A percentile compares a stretch with the other conserved stretches of the same genome.
Evolutionary conservation across 2,329 filamentous ascomycete genomes (phyloP).

Genomic region (Fusarium tjaetaba): DNA sequence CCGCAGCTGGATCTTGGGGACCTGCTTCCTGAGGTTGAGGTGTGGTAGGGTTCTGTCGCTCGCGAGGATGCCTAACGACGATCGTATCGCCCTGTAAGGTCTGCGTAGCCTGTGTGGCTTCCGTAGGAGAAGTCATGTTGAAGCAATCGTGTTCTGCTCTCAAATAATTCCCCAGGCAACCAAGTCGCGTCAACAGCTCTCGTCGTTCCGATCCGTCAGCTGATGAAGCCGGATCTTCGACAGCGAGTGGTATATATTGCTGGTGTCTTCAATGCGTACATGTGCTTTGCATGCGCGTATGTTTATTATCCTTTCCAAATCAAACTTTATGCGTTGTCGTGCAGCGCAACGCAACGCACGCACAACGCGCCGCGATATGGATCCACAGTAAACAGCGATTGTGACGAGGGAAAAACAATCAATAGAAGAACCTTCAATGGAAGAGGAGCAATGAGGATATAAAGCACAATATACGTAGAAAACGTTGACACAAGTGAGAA

Average conservation of each 20-base stretch:
- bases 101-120: conserved; percentile 44
- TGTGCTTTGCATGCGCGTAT: conserved; percentile 18
- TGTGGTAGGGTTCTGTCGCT: conserved; percentile 48
- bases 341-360: conserved; percentile 32
- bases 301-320: conserved; percentile 32
- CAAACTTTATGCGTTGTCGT: conserved; percentile 29
- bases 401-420: background rate
- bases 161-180: background rate
- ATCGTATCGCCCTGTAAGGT: conserved; percentile 44
- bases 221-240: background rate
- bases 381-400: conserved; percentile 24
- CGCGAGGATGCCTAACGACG: conserved; percentile 46
- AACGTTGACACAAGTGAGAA: conserved; percentile 12
- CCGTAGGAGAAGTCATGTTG: conserved; percentile 51
- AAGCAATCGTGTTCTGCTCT: conserved; percentile 8
- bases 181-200: conserved; percentile 27
- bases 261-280: conserved; percentile 4
- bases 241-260: background rate
- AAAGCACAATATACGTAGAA: background rate
- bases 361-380: conserved; percentile 30
- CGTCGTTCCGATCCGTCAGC: background rate
- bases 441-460: background rate
- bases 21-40: conserved; percentile 47
- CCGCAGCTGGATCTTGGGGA: conserved; percentile 56
- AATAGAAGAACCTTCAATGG: background rate